phyloP scores from a whole-genome alignment of 768 basidiomycete genomes.

The Pholiota molesta region DNA sequence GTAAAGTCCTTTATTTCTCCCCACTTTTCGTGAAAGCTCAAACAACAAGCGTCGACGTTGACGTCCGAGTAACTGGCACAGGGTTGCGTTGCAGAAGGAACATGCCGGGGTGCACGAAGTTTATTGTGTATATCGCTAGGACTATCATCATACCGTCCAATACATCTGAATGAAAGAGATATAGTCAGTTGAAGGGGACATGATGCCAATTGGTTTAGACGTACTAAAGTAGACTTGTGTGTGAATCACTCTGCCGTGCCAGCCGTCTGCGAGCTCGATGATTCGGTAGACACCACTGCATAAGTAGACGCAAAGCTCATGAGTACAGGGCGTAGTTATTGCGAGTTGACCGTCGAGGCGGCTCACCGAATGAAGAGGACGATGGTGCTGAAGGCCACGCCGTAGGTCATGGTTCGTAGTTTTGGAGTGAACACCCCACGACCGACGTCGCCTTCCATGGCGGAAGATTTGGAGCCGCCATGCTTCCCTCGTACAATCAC shows the following conservation, averaged over 20 bases:
- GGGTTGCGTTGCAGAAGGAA: no score
- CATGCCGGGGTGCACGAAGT: slow-evolving; percentile 29
- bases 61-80: no score
- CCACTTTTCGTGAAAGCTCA: no score
- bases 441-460: not conserved
- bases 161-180: slow-evolving; percentile 16
- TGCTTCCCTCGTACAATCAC: not conserved
- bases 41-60: no score
- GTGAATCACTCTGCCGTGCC: slow-evolving; percentile 40
- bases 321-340: not conserved
- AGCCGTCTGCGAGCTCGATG: slow-evolving; percentile 43
- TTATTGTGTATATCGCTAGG: slow-evolving; percentile 31
- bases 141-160: slow-evolving; percentile 32
- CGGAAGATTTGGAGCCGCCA: not conserved
- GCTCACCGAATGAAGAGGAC: slow-evolving; percentile 23
- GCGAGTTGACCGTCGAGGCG: no score
- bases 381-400: slow-evolving; percentile 14
- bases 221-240: slow-evolving; percentile 37
- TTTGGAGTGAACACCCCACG: slow-evolving; percentile 13
- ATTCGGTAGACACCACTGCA: slow-evolving; percentile 44
- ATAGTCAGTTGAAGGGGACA: not conserved
- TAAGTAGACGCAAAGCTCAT: not conserved
- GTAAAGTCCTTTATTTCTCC: no score
- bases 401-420: slow-evolving; percentile 15
- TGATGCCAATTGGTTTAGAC: not conserved